A percentile compares a stretch with the other conserved stretches of the same genome.
Conservation (phyloP, 352 stramenopile genomes). For the Pythium oligandrum region DNA sequence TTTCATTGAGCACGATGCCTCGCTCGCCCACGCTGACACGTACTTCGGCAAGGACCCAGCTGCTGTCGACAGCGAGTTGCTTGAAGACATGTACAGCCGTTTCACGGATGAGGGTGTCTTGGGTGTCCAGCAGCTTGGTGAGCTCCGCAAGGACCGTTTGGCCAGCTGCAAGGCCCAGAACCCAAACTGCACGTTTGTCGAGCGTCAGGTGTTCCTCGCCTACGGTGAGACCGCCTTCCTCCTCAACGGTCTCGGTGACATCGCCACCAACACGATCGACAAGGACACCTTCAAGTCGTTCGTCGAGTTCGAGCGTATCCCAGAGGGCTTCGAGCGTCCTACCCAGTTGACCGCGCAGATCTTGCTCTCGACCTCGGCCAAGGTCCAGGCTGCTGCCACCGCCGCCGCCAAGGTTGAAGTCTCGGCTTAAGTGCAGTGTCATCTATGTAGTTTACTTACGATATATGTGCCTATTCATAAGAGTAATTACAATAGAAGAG, state of each 20-base stretch:
- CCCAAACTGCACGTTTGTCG: constrained; percentile 29
- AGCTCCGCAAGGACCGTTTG: constrained; percentile 20
- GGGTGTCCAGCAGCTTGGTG: background rate
- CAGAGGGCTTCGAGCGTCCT: background rate
- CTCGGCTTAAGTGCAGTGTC: no score
- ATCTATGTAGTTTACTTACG: no score
- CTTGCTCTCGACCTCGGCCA: background rate
- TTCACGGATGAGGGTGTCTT: background rate
- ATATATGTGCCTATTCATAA: no score
- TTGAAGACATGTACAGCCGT: background rate
- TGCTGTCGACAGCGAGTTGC: constrained; percentile 16
- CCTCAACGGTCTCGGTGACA: constrained; percentile 27
- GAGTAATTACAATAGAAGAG: no score
- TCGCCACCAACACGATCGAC: constrained; percentile 18
- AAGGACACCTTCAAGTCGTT: background rate
- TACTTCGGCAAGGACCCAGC: constrained; percentile 35
- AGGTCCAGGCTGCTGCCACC: background rate
- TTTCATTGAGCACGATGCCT: constrained; percentile 37
- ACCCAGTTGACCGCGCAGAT: background rate
- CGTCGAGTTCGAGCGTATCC: background rate
- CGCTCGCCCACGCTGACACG: constrained; percentile 42
- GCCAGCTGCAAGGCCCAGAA: constrained; percentile 24
- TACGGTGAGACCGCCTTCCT: constrained; percentile 34
- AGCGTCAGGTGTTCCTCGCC: constrained; percentile 21
- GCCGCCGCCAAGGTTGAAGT: no score